phyloP scores from a whole-genome alignment of 2,329 filamentous ascomycete species.

The Aspergillus felis region DNA sequence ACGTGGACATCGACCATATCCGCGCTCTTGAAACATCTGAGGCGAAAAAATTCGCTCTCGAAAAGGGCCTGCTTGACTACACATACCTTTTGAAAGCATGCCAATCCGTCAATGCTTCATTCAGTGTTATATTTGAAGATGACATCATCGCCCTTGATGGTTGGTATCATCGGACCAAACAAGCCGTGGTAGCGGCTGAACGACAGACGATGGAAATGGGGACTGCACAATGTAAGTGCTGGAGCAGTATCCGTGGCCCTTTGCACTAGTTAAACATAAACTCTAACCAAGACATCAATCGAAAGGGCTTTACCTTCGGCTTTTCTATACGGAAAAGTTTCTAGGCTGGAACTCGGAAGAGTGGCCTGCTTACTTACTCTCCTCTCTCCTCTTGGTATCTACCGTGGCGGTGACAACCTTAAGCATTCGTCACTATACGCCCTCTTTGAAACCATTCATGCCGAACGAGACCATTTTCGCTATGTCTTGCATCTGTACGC shows the following conservation, averaged over 20 bases:
- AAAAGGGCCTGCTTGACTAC: conserved; percentile 46
- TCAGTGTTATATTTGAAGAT: conserved; percentile 46
- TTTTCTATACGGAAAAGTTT: conserved; percentile 47
- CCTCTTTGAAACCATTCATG: conserved; percentile 11
- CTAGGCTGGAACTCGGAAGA: conserved; percentile 45
- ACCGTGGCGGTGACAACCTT: background rate
- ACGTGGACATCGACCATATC: conserved; percentile 28
- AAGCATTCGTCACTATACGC: conserved; percentile 6
- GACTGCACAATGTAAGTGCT: too few relatives aligned
- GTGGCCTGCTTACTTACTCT: conserved; percentile 35
- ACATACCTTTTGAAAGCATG: conserved; percentile 41
- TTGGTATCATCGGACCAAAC: conserved; percentile 43
- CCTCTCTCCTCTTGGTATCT: conserved; percentile 25
- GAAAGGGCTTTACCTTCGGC: conserved; percentile 39
- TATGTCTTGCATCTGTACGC: too few relatives aligned
- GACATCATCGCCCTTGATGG: conserved; percentile 46
- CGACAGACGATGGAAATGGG: background rate
- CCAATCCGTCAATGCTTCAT: conserved; percentile 33
- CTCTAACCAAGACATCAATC: too few relatives aligned
- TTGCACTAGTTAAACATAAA: too few relatives aligned
- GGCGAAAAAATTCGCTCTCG: conserved; percentile 24
- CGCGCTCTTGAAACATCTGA: conserved; percentile 29
- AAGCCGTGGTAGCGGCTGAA: conserved; percentile 33
- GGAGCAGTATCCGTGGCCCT: too few relatives aligned
- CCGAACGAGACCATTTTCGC: conserved; percentile 4